Evolutionary conservation across 306 rosid genomes (phyloP).

Genomic region (Prunus kanzakura): DNA sequence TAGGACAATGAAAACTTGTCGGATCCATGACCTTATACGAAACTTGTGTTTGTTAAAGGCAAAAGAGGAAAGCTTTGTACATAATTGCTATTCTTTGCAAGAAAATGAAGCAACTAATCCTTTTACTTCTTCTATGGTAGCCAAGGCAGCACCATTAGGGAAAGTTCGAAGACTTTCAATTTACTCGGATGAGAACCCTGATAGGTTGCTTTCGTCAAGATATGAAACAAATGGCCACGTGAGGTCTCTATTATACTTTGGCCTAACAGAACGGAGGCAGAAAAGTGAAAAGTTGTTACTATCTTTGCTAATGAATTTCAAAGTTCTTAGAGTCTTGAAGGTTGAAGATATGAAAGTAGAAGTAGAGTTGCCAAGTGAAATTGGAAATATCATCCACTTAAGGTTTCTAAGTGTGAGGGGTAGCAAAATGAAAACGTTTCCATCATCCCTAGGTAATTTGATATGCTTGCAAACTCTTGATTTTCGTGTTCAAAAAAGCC

Average conservation of each 20-base stretch:
- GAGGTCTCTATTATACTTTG: slow-evolving; percentile 36
- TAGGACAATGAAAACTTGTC: too few species aligned
- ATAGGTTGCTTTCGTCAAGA: not conserved
- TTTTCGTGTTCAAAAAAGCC: too few species aligned
- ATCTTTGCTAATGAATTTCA: slow-evolving; percentile 7
- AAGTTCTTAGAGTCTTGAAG: slow-evolving; percentile 42
- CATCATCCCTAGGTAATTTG: too few species aligned
- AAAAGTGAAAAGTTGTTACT: not conserved
- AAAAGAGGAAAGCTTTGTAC: slow-evolving; percentile 34
- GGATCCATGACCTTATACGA: too few species aligned
- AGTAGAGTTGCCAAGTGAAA: slow-evolving; percentile 35
- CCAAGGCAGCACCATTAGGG: not conserved
- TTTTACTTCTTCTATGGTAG: not conserved
- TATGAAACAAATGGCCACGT: slow-evolving; percentile 14
- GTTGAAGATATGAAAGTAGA: slow-evolving; percentile 35
- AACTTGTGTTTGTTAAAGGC: slow-evolving; percentile 23
- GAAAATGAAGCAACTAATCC: not conserved
- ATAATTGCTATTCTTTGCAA: not conserved
- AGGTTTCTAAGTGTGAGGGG: not conserved
- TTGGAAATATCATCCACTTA: slow-evolving; percentile 6
- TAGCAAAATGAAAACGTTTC: too few species aligned
- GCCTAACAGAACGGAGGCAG: not conserved
- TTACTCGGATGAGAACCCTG: slow-evolving; percentile 17
- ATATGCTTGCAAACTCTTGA: too few species aligned
- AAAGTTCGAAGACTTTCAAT: slow-evolving; percentile 44